Base-by-base conservation (phyloP, 2,329 filamentous ascomycete genomes). In the Scorias spongiosa region DNA sequence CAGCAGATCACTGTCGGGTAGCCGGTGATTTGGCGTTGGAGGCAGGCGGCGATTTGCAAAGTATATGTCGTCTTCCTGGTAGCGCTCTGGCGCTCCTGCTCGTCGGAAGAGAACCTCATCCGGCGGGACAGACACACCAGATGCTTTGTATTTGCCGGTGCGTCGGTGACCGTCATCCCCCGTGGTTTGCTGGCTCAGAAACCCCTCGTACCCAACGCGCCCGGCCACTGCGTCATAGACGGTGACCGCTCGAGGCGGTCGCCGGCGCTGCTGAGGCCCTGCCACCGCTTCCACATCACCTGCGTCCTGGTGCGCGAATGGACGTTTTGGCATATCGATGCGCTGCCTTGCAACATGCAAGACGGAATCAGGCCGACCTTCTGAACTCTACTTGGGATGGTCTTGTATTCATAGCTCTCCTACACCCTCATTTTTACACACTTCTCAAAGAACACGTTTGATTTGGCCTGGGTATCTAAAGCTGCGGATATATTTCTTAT, bases 161-260 rank as follows among this genome's bases (percentile, higher is more conserved):
- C 12, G 15, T 3, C 9, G 4, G 11, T 5, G 3, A 18, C 61
- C 59, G 12, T 63, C 63, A 9, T 56, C 43, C 11, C 44, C 50
- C 20, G 12, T 5, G 2, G 12, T 18, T 14, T 17, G 38, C 12
- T 18, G 14, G 11, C 10, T 28, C 15, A 71, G 62, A 48, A 70
- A 68, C 43, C 66, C 66, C 45, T 64, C 54, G 40, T 60, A 57
- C 4, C 63, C 68, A 12, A 75, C 60, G 43, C 71, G 66, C 10
- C 70, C 72, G 54, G 80, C 80, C 43, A 84, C 79, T 12, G 80
- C 81, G 62, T 87, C 81, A 60, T 81, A 87, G 15, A 87, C 62
- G 15, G 71, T 84, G 36, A 46, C 51, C 40, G 47, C 48, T 18
- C 20, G 20, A 26, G 34, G 30, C 29, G 37, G 20, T 7, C 20